Percentiles rank a stretch among this genome's conserved stretches.
phyloP scores from a whole-genome alignment of 768 basidiomycete genomes.

The Pleurotus tuoliensis region DNA sequence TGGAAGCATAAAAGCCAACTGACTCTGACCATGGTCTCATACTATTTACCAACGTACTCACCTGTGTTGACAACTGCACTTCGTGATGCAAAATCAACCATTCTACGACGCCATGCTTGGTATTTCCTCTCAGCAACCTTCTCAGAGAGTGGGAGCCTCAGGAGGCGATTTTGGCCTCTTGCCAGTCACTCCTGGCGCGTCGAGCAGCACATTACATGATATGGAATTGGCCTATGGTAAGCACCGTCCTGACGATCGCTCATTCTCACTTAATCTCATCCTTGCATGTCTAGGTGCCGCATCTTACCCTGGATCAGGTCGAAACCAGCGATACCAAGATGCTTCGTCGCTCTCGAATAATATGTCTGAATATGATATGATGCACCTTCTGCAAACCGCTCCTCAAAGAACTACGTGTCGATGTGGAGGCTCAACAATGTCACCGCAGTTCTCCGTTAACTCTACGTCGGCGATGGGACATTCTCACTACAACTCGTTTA shows the following conservation, averaged over 20 bases:
- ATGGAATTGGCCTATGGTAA: conserved; percentile 1
- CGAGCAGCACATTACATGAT: background rate
- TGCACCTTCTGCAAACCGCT: background rate
- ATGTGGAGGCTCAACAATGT: background rate
- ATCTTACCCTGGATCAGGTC: background rate
- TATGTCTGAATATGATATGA: conserved; percentile 4
- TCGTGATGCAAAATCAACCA: conserved; percentile 2
- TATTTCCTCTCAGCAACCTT: background rate
- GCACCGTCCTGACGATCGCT: background rate
- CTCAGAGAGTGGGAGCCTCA: background rate
- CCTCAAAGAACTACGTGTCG: background rate
- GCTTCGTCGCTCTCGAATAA: background rate
- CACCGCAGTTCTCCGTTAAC: no score
- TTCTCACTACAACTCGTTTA: no score
- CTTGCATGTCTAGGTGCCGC: no score
- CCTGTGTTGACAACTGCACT: background rate
- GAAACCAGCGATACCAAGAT: background rate
- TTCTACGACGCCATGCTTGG: conserved; percentile 2
- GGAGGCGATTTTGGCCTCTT: background rate
- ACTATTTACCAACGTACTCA: background rate
- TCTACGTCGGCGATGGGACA: no score
- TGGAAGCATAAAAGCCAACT: background rate
- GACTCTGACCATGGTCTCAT: background rate
- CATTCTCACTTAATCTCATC: no score
- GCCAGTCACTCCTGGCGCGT: background rate